Conservation (phyloP, 257 asterid genomes). For the Perilla frutescens region DNA sequence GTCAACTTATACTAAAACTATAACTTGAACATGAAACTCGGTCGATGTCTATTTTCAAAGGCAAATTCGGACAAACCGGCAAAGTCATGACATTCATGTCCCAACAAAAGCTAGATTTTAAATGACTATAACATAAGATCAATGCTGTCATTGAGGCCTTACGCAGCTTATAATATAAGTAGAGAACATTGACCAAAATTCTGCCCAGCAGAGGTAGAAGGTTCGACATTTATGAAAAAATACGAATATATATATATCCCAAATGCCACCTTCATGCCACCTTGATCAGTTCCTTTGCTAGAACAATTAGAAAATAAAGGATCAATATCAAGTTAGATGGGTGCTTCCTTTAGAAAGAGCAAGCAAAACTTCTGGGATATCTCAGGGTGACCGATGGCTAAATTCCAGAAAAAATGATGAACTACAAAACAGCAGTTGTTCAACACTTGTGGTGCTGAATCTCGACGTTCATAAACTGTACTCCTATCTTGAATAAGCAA, state of each 20-base stretch:
- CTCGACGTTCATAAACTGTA: slow-evolving; percentile 20
- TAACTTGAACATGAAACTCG: not conserved
- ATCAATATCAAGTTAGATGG: slow-evolving; percentile 13
- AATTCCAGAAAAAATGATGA: slow-evolving; percentile 21
- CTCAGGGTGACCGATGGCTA: slow-evolving; percentile 24
- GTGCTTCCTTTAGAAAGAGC: slow-evolving; percentile 5
- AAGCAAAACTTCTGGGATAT: slow-evolving; percentile 1
- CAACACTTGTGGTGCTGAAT: slow-evolving; percentile 17
- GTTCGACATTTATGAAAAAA: not conserved
- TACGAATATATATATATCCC: too few species aligned
- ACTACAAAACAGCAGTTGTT: slow-evolving; percentile 18
- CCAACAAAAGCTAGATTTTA: not conserved
- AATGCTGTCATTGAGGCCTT: slow-evolving; percentile 1
- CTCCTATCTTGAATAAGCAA: slow-evolving; percentile 2
- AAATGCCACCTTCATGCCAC: not conserved
- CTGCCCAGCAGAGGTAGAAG: not conserved
- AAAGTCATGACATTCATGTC: slow-evolving; percentile 33
- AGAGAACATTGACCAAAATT: slow-evolving; percentile 17
- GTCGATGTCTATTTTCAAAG: not conserved
- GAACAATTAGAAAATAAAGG: not conserved
- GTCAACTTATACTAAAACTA: slow-evolving; percentile 14
- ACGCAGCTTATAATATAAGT: not conserved
- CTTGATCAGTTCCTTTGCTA: not conserved
- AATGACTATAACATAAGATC: not conserved
- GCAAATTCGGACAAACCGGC: slow-evolving; percentile 21